These are phyloP conservation scores for Graphiopsis chlorocephala DNA, from an alignment of 2,329 filamentous ascomycete species.

Conservation along the genomic window DNA sequence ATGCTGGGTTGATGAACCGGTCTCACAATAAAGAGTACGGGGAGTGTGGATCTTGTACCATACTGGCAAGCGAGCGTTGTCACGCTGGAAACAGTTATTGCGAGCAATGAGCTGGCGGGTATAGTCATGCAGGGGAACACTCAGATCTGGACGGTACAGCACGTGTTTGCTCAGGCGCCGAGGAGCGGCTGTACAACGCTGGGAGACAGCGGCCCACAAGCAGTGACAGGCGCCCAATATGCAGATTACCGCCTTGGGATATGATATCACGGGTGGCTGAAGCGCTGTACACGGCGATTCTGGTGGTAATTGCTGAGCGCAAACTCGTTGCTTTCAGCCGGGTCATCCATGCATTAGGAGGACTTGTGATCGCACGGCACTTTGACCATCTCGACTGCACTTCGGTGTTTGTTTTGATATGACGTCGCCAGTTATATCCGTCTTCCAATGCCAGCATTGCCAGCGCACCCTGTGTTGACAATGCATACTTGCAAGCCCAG, in stretches of 20 bases:
- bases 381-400: not conserved
- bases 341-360: not conserved
- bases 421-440: not conserved
- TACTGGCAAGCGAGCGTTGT: not conserved
- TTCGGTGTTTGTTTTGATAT: not conserved
- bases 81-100: not conserved
- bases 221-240: not conserved
- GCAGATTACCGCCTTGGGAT: not conserved
- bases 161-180: not conserved
- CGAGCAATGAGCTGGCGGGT: not conserved
- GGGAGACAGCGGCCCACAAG: slow-evolving; percentile 2
- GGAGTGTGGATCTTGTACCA: not conserved
- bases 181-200: not conserved
- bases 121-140: not conserved
- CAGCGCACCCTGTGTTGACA: not conserved
- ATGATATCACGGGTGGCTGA: slow-evolving; percentile 3
- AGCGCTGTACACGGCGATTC: not conserved
- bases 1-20: slow-evolving; percentile 1
- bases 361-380: not conserved
- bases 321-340: not conserved
- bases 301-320: not conserved
- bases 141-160: not conserved
- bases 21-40: not conserved
- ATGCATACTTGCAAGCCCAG: not conserved
- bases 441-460: not conserved